Evolutionary conservation across 768 basidiomycete genomes (phyloP).

Genomic region (Podaxis sp.): DNA sequence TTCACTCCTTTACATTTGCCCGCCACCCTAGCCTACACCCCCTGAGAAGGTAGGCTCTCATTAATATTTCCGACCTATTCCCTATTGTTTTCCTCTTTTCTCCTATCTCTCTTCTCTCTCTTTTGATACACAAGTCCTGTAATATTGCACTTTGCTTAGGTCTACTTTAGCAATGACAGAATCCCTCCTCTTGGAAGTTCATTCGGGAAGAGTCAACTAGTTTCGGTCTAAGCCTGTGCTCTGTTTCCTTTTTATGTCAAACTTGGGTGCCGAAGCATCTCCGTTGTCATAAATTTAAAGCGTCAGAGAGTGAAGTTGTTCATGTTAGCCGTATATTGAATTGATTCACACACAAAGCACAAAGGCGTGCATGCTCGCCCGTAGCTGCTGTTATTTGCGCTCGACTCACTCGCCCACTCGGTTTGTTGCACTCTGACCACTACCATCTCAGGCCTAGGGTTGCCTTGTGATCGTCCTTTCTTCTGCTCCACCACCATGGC

Average conservation of each 20-base stretch:
- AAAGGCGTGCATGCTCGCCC: neutral
- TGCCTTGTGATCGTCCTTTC: neutral
- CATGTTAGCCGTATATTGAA: neutral
- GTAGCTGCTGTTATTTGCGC: neutral
- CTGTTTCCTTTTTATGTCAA: neutral
- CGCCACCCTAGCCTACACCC: conserved; percentile 7
- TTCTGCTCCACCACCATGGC: conserved; percentile 20
- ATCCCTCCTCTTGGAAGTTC: neutral
- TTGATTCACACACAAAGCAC: neutral
- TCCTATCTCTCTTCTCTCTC: conserved; percentile 16
- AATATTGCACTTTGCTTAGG: conserved; percentile 7
- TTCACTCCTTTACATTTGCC: neutral
- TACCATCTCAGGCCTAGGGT: neutral
- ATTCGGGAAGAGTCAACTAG: neutral
- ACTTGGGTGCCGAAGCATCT: neutral
- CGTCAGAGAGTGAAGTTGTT: neutral
- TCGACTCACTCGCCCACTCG: neutral
- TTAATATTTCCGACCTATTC: neutral
- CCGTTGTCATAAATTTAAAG: neutral
- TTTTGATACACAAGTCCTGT: conserved; percentile 9
- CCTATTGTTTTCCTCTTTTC: conserved; percentile 1
- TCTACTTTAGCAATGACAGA: conserved; percentile 4
- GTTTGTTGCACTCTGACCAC: neutral
- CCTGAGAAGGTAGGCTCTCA: neutral
- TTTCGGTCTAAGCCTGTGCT: neutral